Base-by-base conservation (phyloP, 2,329 filamentous ascomycete species). In the Parasarocladium wereldwijsianum region DNA sequence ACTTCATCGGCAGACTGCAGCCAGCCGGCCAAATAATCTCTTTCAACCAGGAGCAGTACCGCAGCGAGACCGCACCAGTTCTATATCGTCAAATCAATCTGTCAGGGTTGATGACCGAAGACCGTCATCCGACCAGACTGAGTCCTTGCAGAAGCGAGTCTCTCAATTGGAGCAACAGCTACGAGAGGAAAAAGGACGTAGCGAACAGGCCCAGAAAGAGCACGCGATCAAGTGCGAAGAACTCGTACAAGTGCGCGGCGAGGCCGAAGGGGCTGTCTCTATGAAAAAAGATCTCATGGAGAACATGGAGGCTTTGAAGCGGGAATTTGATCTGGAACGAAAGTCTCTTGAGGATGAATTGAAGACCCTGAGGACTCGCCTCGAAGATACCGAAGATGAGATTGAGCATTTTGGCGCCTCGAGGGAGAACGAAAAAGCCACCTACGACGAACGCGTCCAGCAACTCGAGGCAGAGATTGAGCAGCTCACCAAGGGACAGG, bases 281-380 rank as follows among this genome's bases (percentile, higher is more conserved):
- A 94, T 81, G 1, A 98, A 98, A 52, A 80, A 81, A 42, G 90
- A 96, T 50, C 70, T 98, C 8, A 74, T 98, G 55, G 78, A 83
- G 39, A 98, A 98, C 45, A 83, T 98, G 58, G 85, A 96, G 46
- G 78, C 86, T 9, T 70, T 92, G 39, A 84, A 94, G 52, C 74
- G 73, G 16, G 90, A 96, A 45, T 94, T 93, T 41, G 64, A 80
- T 20, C 74, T 76, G 29, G 87, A 96, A 51, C 73, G 90, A 22
- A 83, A 80, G 44, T 79, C 76, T 8, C 62, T 96, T 1, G 82
- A 93, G 41, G 64, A 71, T 11, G 86, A 96, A 47, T 75, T 90
- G 34, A 77, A 75, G 41, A 67, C 70, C 10, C 66, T 86, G 34
- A 86, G 79, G 45, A 64, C 76, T 32, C 79, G 76, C 31, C 61